These are phyloP conservation scores for Phylloporus sp. DNA, from an alignment of 768 basidiomycete genomes.

Conservation along the genomic window DNA sequence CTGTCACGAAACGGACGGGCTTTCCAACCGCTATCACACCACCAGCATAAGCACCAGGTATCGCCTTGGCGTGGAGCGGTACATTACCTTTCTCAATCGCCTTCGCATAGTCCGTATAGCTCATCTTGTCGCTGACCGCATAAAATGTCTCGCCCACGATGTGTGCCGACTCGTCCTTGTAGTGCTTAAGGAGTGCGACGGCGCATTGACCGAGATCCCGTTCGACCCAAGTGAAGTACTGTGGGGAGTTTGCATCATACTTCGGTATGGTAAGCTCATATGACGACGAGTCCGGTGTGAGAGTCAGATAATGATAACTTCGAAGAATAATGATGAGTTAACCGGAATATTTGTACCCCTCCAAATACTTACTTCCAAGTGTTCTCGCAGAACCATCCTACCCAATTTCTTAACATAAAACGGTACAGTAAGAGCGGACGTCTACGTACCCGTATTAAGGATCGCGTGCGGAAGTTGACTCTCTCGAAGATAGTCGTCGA, in stretches of 20 bases:
- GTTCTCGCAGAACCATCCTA: constrained; percentile 27
- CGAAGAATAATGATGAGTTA: not conserved
- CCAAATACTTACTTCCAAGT: constrained; percentile 14
- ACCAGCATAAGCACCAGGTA: not conserved
- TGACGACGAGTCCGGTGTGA: constrained; percentile 7
- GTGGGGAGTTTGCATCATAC: constrained; percentile 14
- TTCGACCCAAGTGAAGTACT: constrained; percentile 23
- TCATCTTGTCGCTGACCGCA: constrained; percentile 21
- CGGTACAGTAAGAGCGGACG: too few species aligned
- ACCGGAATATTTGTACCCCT: not conserved
- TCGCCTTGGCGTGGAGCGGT: not conserved
- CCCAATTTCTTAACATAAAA: not conserved
- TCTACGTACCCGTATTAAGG: constrained; percentile 17
- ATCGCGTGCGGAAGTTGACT: constrained; percentile 16
- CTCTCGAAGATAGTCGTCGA: constrained; percentile 22
- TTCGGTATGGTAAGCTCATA: constrained; percentile 19
- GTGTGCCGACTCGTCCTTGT: constrained; percentile 15
- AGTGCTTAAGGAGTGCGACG: constrained; percentile 23
- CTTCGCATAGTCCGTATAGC: constrained; percentile 11
- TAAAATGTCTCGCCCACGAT: constrained; percentile 24
- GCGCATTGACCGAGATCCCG: constrained; percentile 22
- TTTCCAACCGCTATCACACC: constrained; percentile 24
- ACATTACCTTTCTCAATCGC: constrained; percentile 17
- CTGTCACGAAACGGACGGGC: constrained; percentile 22
- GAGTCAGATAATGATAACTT: constrained; percentile 10